Conservation (phyloP, 2,329 filamentous ascomycete species). For the Talaromyces sp. region DNA sequence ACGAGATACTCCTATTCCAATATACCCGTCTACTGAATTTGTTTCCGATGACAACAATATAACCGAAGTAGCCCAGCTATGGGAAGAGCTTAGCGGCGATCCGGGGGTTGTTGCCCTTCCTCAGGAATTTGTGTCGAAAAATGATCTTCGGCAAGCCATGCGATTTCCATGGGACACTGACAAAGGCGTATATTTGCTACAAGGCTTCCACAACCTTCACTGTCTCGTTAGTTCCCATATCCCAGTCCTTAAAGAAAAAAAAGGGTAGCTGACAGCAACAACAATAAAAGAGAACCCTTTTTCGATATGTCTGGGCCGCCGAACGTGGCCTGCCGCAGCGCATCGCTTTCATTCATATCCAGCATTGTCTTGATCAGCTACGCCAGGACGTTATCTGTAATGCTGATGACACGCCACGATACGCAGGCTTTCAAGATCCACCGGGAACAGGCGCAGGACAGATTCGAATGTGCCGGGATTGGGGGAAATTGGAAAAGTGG, state of each 20-base stretch:
- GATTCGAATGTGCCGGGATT: constrained; percentile 30
- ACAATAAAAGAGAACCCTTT: not conserved
- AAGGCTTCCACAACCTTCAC: constrained; percentile 33
- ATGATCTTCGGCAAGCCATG: constrained; percentile 27
- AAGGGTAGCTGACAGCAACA: not conserved
- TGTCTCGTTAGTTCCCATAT: constrained; percentile 24
- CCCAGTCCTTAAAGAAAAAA: not conserved
- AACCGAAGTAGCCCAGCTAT: not conserved
- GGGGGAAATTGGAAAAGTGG: constrained; percentile 29
- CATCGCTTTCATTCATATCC: constrained; percentile 21
- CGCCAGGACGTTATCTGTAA: constrained; percentile 32
- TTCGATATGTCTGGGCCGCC: not conserved
- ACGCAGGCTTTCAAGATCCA: constrained; percentile 21
- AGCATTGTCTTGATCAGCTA: constrained; percentile 32
- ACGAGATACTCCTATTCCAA: not conserved
- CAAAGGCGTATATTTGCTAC: constrained; percentile 32
- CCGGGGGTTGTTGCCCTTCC: constrained; percentile 25
- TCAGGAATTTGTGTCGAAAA: constrained; percentile 24
- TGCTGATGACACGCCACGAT: constrained; percentile 33
- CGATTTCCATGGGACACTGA: constrained; percentile 34
- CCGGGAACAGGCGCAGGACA: constrained; percentile 26
- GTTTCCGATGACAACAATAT: not conserved
- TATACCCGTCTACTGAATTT: not conserved
- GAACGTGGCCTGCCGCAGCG: constrained; percentile 10
- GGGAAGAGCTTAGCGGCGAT: not conserved